Percentiles rank a stretch among this genome's conserved stretches.
phyloP scores from a whole-genome alignment of 1,284 basidiomycete genomes.

The Cerrena zonata region DNA sequence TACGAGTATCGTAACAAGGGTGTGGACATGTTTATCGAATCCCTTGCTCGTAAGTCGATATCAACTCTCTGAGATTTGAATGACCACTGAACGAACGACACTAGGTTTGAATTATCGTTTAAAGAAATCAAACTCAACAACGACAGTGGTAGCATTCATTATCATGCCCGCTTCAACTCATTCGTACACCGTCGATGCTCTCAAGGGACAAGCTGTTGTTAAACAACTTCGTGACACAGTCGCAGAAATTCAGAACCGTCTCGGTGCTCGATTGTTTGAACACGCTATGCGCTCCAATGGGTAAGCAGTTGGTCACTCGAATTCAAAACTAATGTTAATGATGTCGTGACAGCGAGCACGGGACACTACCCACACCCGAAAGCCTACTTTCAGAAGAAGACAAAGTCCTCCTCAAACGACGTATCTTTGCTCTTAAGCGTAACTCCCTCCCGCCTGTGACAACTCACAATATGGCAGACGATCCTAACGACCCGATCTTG shows the following conservation, averaged over 20 bases:
- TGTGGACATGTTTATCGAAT: constrained; percentile 98
- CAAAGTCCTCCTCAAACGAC: constrained; percentile 90
- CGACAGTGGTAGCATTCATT: constrained; percentile 94
- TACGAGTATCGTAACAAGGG: constrained; percentile 99
- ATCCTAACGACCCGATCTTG: constrained; percentile 85
- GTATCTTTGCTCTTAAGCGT: constrained; percentile 93
- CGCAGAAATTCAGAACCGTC: constrained; percentile 86
- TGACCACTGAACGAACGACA: too few relatives aligned
- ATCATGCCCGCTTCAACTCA: constrained; percentile 97
- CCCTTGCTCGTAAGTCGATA: constrained; percentile 68
- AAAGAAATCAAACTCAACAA: constrained; percentile 73
- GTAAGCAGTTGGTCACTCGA: constrained; percentile 35
- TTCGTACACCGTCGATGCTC: constrained; percentile 94
- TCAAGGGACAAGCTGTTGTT: constrained; percentile 97
- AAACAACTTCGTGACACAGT: constrained; percentile 95
- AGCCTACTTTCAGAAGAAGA: constrained; percentile 86
- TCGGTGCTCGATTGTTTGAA: constrained; percentile 89
- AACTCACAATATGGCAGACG: constrained; percentile 98
- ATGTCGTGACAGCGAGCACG: constrained; percentile 53
- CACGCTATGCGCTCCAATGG: constrained; percentile 89
- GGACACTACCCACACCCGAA: constrained; percentile 67
- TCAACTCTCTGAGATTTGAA: too few relatives aligned
- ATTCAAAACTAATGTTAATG: constrained; percentile 5
- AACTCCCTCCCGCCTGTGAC: constrained; percentile 88
- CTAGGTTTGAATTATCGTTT: constrained; percentile 79